Conservation (phyloP, 2,329 filamentous ascomycete species). For the Hymenoscyphus occultus region DNA sequence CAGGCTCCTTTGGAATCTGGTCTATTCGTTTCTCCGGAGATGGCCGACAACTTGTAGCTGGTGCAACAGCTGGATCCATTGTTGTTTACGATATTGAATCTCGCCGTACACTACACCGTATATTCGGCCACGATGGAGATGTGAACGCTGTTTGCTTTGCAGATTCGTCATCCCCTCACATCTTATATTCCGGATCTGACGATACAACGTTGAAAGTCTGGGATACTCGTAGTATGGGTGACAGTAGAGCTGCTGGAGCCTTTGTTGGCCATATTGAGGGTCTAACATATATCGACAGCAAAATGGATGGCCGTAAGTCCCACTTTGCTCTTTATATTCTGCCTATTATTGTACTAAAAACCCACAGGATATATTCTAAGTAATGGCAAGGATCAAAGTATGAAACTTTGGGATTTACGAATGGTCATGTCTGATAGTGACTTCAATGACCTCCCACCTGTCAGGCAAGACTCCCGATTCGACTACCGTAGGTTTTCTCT, state of each 20-base stretch:
- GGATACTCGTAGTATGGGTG: conserved; percentile 90
- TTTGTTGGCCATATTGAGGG: conserved; percentile 67
- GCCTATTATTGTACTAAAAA: background rate
- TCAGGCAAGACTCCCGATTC: conserved; percentile 52
- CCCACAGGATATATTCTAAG: conserved; percentile 69
- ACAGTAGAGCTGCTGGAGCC: conserved; percentile 66
- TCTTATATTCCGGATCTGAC: conserved; percentile 93
- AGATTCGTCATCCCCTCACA: conserved; percentile 82
- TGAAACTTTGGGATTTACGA: conserved; percentile 94
- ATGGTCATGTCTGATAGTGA: conserved; percentile 77
- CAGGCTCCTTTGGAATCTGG: conserved; percentile 66
- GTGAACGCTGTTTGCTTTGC: conserved; percentile 98
- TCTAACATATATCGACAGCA: conserved; percentile 67
- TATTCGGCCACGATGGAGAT: conserved; percentile 72
- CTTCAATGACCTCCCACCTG: conserved; percentile 55
- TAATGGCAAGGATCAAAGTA: conserved; percentile 94
- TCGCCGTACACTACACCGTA: conserved; percentile 62
- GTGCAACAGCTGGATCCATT: conserved; percentile 74
- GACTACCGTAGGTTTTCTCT: conserved; percentile 58
- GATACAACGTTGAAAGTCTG: conserved; percentile 94
- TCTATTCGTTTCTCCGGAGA: conserved; percentile 91
- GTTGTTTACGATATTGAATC: conserved; percentile 92
- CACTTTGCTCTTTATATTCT: background rate
- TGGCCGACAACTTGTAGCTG: conserved; percentile 84
- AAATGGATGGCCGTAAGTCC: conserved; percentile 57